Conservation (phyloP, 345 rosid genomes). For the Gossypium australe region DNA sequence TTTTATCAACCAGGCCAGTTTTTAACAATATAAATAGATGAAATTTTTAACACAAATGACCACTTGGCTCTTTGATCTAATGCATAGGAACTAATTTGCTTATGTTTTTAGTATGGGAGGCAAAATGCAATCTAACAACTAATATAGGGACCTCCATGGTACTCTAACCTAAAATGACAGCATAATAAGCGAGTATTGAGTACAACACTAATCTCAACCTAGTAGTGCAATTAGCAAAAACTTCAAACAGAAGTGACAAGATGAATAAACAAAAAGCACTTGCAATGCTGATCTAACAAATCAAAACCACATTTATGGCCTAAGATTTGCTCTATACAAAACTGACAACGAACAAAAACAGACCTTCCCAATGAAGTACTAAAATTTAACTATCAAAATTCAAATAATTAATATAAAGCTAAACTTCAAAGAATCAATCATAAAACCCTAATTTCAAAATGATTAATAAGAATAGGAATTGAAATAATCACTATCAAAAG, state of each 20-base stretch:
- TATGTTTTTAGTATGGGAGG: too few species aligned
- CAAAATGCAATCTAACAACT: too few species aligned
- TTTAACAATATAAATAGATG: too few species aligned
- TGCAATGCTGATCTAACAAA: background rate
- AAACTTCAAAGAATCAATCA: background rate
- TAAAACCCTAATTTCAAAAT: background rate
- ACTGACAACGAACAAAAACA: background rate
- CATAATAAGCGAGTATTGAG: background rate
- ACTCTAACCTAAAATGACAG: background rate
- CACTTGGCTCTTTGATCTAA: too few species aligned
- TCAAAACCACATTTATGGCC: background rate
- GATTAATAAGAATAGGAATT: background rate
- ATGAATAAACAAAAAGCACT: background rate
- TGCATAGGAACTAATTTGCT: too few species aligned
- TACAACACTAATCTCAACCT: background rate
- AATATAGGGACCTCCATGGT: too few species aligned
- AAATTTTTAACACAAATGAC: too few species aligned
- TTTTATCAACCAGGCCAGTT: too few species aligned
- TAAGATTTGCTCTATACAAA: background rate
- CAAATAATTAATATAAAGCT: background rate
- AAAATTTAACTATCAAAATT: background rate
- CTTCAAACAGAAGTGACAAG: too few species aligned
- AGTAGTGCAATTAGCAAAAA: background rate
- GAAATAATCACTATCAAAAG: background rate
- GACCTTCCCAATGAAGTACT: background rate